Base-by-base conservation (phyloP, 768 basidiomycete species). In the Trametes meyenii region DNA sequence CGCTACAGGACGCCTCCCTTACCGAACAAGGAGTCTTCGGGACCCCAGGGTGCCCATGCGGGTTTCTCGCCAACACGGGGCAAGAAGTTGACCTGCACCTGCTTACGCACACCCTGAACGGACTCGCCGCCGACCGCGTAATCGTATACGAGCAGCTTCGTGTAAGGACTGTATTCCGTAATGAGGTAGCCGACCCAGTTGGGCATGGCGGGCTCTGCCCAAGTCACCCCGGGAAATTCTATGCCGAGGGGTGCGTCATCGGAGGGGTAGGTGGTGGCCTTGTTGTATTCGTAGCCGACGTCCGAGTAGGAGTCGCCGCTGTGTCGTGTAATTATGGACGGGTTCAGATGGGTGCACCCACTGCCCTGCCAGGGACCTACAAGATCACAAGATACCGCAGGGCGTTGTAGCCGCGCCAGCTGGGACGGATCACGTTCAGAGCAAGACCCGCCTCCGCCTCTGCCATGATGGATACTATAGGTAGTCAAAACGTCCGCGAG, bases 171-270 rank as follows among this genome's bases (percentile, higher is more conserved):
- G 77, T 38, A 64, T 26, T 68, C 58, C 10, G 76, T 80, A 50
- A 85, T 71, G n/a, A 86, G 72, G 68, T 84, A 78, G 2, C 86
- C 83, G 36, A 88, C 82, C 86, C 86, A 88, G 69, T 87, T 88
- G 8, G 85, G 81, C 42, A 73, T 68, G 36, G 73, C 77, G 1
- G 63, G 58, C 65, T 83, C 85, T 39, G 78, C 78, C 70, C 72
- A 85, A 0, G 83, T 80, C 6, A 66, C 40, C 1, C 84, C 85
- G 21, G 85, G 83, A 62, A 78, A 86, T 3, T 69, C 65, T 1
- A 82, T 71, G 0, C 85, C 83, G 2, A 85, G 70, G 2, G 85
- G 86, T 19, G 77, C 63, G 5, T 75, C 64, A 50, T 75, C 71
- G n/a, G 70, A 73, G 1, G 85, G 83, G 16, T 52, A 60, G 13